Percentiles rank a stretch among this genome's conserved stretches.
Conservation (phyloP, 2,329 filamentous ascomycete genomes). For the Neopestalotiopsis sp. region DNA sequence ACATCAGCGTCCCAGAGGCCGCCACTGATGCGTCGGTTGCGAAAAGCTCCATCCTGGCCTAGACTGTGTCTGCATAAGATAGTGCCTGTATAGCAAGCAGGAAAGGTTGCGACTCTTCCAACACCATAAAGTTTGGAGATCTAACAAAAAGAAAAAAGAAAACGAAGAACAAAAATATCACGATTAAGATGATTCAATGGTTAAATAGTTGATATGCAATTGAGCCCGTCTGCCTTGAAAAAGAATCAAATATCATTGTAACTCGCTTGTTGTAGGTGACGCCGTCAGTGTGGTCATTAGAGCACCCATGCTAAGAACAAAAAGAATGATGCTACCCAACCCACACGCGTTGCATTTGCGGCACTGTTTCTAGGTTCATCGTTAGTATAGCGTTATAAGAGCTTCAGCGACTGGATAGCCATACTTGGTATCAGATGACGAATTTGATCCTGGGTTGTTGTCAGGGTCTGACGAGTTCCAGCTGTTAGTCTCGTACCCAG, state of each 20-base stretch:
- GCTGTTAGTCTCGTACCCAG: background rate
- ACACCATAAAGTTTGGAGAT: too few relatives aligned
- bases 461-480: conserved; percentile 1
- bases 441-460: background rate
- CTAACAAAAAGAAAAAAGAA: too few relatives aligned
- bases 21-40: too few relatives aligned
- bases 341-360: background rate
- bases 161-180: too few relatives aligned
- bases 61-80: too few relatives aligned
- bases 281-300: background rate
- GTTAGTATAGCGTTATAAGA: background rate
- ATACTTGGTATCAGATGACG: conserved; percentile 3
- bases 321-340: background rate
- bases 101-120: too few relatives aligned
- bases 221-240: background rate
- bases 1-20: too few relatives aligned
- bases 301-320: background rate
- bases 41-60: too few relatives aligned
- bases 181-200: too few relatives aligned
- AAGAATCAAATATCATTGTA: background rate
- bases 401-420: background rate
- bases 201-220: too few relatives aligned
- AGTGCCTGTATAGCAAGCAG: too few relatives aligned
- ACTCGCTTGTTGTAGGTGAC: background rate
- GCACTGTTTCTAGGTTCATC: background rate